Conservation (phyloP, 768 basidiomycete genomes). For the Leccinum longicurvipes region DNA sequence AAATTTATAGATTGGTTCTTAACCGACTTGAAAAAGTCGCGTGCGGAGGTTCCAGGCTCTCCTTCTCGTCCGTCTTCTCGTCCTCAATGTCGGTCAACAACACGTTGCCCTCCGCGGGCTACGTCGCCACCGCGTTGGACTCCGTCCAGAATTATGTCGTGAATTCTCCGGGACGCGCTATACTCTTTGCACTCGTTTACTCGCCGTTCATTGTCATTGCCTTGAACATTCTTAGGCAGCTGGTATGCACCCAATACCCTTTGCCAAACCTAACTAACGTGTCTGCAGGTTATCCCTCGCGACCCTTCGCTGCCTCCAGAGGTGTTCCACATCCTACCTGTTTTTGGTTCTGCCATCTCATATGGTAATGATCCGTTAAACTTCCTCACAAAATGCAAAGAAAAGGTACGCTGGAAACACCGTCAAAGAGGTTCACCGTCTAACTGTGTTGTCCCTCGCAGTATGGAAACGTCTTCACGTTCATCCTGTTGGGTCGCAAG, state of each 20-base stretch:
- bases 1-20: not conserved
- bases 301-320: conserved; percentile 76
- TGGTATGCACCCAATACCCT: conserved; percentile 45
- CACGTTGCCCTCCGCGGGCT: conserved; percentile 24
- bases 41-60: not conserved
- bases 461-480: conserved; percentile 98
- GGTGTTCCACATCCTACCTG: conserved; percentile 91
- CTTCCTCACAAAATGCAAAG: conserved; percentile 76
- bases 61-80: not conserved
- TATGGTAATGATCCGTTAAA: conserved; percentile 93
- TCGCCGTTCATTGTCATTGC: conserved; percentile 64
- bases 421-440: not conserved
- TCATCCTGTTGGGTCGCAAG: conserved; percentile 82
- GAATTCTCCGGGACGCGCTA: conserved; percentile 25
- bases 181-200: conserved; percentile 51
- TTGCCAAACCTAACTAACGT: not conserved
- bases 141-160: conserved; percentile 17
- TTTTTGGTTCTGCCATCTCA: conserved; percentile 81
- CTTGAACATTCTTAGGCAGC: conserved; percentile 75
- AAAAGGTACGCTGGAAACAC: conserved; percentile 55
- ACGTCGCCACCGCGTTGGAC: conserved; percentile 19
- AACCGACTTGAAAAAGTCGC: conserved; percentile 7
- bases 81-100: conserved; percentile 26
- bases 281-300: conserved; percentile 57
- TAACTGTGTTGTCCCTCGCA: conserved; percentile 29